phyloP scores from a whole-genome alignment of 169 alveolate species.

The Perkinsus chesapeaki region DNA sequence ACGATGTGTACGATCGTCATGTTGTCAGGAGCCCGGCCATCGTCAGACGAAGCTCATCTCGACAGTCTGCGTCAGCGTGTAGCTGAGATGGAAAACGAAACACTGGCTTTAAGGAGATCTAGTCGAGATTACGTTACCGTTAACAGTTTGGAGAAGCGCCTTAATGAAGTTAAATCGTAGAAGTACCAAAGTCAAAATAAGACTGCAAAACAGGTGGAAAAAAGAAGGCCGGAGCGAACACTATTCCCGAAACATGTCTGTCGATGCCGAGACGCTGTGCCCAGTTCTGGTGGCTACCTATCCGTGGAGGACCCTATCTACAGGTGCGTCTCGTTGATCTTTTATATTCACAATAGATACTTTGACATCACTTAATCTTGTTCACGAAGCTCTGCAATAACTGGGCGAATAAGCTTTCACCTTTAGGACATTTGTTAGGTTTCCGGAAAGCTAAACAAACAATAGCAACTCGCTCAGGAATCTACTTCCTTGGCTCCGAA shows the following conservation, averaged over 20 bases:
- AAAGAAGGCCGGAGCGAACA: no score
- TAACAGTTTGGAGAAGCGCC: background rate
- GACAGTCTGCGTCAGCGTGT: background rate
- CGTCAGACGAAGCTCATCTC: background rate
- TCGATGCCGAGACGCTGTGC: background rate
- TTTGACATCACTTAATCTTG: no score
- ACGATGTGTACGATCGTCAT: background rate
- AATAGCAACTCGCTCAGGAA: no score
- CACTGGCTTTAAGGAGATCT: background rate
- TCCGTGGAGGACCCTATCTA: background rate
- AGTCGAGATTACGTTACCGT: background rate
- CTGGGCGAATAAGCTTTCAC: no score
- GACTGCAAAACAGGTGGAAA: no score
- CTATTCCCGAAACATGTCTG: no score
- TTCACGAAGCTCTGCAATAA: no score
- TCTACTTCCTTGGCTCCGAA: no score
- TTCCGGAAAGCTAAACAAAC: no score
- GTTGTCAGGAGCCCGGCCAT: background rate
- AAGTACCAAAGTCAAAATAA: background rate
- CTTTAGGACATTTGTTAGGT: no score
- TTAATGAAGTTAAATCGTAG: background rate
- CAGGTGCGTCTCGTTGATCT: no score
- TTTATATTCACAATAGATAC: no score
- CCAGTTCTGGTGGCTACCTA: background rate
- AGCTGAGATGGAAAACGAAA: background rate